A percentile compares a stretch with the other conserved stretches of the same genome.
phyloP scores from a whole-genome alignment of 73 alveolate genomes.

The Tetrahymena malaccensis region DNA sequence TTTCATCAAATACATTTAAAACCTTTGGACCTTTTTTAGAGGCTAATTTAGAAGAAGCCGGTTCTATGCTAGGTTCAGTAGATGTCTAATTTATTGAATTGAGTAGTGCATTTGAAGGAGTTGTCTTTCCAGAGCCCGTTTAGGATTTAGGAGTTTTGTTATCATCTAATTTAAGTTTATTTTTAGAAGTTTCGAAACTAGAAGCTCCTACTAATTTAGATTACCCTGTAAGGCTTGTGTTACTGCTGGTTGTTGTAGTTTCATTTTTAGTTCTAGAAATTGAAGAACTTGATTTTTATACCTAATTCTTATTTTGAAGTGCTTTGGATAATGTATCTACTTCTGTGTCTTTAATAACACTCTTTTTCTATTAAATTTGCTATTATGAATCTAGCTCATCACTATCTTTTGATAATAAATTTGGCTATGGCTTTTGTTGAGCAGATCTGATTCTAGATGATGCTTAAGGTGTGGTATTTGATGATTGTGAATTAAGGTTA shows the following conservation, averaged over 20 bases:
- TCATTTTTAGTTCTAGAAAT: background rate
- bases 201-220: background rate
- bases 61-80: background rate
- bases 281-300: background rate
- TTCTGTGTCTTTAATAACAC: background rate
- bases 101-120: background rate
- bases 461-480: background rate
- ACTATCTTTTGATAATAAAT: background rate
- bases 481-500: background rate
- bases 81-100: slow-evolving; percentile 2
- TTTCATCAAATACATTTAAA: background rate
- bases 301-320: background rate
- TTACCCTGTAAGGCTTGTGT: background rate
- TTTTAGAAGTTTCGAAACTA: background rate
- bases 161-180: background rate
- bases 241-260: background rate
- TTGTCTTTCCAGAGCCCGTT: background rate
- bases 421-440: background rate
- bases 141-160: background rate
- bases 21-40: slow-evolving; percentile 23
- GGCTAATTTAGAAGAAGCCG: background rate
- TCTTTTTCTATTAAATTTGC: background rate
- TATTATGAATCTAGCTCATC: background rate
- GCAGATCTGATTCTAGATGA: background rate
- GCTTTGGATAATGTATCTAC: background rate